Conservation (phyloP, 768 basidiomycete genomes). For the Rhodotorula graminis region DNA sequence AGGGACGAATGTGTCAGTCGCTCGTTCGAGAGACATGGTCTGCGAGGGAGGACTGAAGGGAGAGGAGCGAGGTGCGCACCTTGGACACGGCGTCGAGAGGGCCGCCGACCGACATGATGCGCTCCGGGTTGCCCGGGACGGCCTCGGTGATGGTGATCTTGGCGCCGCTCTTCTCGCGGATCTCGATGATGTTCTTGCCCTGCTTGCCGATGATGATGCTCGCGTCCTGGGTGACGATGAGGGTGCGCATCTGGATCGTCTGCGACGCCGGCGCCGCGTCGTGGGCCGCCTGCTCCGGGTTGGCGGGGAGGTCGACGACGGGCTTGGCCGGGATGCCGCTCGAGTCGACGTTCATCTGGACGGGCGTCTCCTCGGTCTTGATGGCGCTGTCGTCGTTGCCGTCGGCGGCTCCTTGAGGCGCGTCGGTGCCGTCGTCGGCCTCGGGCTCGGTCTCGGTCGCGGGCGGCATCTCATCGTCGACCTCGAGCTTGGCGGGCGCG, state of each 20-base stretch:
- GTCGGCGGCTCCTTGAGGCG: neutral
- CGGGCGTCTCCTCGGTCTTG: conserved; percentile 5
- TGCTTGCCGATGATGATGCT: conserved; percentile 97
- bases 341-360: conserved; percentile 39
- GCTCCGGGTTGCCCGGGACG: conserved; percentile 98
- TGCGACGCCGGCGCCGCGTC: conserved; percentile 48
- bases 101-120: conserved; percentile 93
- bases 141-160: conserved; percentile 96
- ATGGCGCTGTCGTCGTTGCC: neutral
- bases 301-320: conserved; percentile 10
- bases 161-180: conserved; percentile 93
- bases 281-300: conserved; percentile 16
- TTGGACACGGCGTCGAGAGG: conserved; percentile 98
- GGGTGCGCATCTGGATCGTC: conserved; percentile 91
- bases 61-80: conserved; percentile 53
- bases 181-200: conserved; percentile 95
- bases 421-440: neutral
- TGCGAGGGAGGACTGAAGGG: neutral
- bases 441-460: neutral
- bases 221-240: conserved; percentile 98
- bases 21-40: neutral
- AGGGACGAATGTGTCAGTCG: too few relatives aligned
- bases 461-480: conserved; percentile 13
- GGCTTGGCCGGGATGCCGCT: conserved; percentile 23
- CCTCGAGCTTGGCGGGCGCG: conserved; percentile 11